phyloP scores from a whole-genome alignment of 768 basidiomycete species.

The Suillus sp. region DNA sequence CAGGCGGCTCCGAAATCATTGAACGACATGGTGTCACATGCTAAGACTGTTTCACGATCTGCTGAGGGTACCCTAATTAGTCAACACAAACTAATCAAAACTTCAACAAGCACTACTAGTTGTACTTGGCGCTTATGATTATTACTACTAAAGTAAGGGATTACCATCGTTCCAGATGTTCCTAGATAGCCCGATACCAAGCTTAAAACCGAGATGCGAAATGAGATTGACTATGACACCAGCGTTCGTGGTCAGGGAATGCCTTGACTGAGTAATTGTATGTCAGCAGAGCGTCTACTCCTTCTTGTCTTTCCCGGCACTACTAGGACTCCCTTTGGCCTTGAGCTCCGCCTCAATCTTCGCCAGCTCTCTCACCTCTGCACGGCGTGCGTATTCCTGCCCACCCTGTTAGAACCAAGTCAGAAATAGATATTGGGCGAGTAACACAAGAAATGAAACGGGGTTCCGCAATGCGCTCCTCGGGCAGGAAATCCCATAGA shows the following conservation, averaged over 20 bases:
- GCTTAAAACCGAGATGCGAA: not conserved
- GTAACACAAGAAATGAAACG: constrained; percentile 6
- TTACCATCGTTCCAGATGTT: not conserved
- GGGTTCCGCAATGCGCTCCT: not conserved
- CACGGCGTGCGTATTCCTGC: constrained; percentile 77
- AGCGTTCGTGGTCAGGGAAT: not conserved
- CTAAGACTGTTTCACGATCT: not conserved
- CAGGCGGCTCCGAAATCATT: constrained; percentile 47
- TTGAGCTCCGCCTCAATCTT: constrained; percentile 39
- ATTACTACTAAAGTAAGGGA: not conserved
- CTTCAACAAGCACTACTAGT: not conserved
- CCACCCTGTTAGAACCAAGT: constrained; percentile 58
- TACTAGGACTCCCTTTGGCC: constrained; percentile 21
- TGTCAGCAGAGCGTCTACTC: constrained; percentile 19
- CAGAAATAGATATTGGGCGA: constrained; percentile 16
- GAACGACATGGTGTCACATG: constrained; percentile 44
- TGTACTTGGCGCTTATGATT: not conserved
- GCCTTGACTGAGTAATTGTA: constrained; percentile 2
- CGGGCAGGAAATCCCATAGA: constrained; percentile 5
- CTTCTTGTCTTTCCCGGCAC: constrained; percentile 34
- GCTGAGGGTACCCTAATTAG: not conserved
- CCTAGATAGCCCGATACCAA: not conserved
- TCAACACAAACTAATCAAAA: not conserved
- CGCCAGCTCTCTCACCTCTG: constrained; percentile 49
- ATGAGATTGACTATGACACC: not conserved